phyloP scores from a whole-genome alignment of 2,329 filamentous ascomycete genomes.

The Cephalotrichum gorgonifer region DNA sequence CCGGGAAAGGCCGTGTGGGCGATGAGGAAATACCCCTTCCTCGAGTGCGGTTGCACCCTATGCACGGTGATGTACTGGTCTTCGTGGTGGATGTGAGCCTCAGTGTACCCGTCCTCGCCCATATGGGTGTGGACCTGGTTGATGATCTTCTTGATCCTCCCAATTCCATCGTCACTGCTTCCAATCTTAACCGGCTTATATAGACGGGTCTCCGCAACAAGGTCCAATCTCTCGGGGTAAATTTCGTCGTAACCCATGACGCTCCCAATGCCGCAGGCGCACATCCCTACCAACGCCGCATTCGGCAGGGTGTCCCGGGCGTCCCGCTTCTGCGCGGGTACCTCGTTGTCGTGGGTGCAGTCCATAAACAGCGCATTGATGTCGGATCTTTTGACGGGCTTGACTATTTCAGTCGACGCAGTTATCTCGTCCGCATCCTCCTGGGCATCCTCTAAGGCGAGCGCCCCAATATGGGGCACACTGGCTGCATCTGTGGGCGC shows the following conservation, averaged over 20 bases:
- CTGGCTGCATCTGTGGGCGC: slow-evolving; percentile 26
- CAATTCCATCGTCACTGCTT: slow-evolving; percentile 73
- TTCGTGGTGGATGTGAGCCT: slow-evolving; percentile 95
- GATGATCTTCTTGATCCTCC: slow-evolving; percentile 79
- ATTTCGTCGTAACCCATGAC: slow-evolving; percentile 98
- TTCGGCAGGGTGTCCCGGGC: slow-evolving; percentile 90
- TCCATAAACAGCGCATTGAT: slow-evolving; percentile 97
- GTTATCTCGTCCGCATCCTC: slow-evolving; percentile 18
- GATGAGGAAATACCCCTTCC: slow-evolving; percentile 91
- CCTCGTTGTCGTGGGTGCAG: slow-evolving; percentile 97
- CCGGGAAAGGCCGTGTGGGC: slow-evolving; percentile 94
- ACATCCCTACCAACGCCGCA: slow-evolving; percentile 91
- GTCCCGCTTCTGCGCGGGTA: slow-evolving; percentile 88
- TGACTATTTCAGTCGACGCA: slow-evolving; percentile 54
- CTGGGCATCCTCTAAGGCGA: slow-evolving; percentile 8
- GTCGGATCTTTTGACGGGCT: slow-evolving; percentile 74
- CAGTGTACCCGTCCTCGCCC: slow-evolving; percentile 89
- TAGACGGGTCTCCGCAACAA: slow-evolving; percentile 77
- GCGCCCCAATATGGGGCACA: slow-evolving; percentile 15
- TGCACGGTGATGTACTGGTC: slow-evolving; percentile 95
- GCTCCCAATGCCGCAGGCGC: slow-evolving; percentile 84
- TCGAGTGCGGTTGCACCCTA: slow-evolving; percentile 80
- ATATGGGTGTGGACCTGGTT: slow-evolving; percentile 93
- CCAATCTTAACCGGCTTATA: slow-evolving; percentile 56
- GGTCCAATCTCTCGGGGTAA: slow-evolving; percentile 84